Base-by-base conservation (phyloP, 2,329 filamentous ascomycete species). In the Colletotrichum nymphaeae region DNA sequence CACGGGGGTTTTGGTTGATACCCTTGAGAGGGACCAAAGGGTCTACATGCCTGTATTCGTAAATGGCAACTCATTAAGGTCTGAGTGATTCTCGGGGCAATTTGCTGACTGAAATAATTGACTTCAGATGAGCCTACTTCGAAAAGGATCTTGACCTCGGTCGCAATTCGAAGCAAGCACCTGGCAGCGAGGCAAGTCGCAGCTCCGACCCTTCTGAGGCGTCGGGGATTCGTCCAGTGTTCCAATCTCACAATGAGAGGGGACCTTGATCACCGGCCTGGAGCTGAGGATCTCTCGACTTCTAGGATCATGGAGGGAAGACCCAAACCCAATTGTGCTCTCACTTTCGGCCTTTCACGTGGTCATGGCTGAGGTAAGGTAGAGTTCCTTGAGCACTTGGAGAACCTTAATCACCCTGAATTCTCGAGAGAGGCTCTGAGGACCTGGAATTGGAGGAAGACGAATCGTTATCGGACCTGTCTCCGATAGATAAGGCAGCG, bases 151-250 rank as follows among this genome's bases (percentile, higher is more conserved):
- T 30, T 42, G 26, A 26, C 42, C 24, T 26, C 58, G 26, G 22
- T 16, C 19, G 52, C 9, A n/a, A 46, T 4, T 12, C 28, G 32
- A 30, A 26, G n/a, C 24, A 26, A 16, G n/a, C n/a, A 55, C 5
- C n/a, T 53, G 8, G 49, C n/a, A 55, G 14, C 14, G 11, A 55
- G 22, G n/a, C 24, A 55, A 28, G 12, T 55, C 11, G 22, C n/a
- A 57, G 60, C 52, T 58, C 42, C 63, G 52, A 69, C 58, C 52
- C 30, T 56, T 56, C 52, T 59, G 62, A 69, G 59, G 60, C 52
- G 52, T 69, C 53, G 35, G 30, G 59, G 35, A 65, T 64, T 52
- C 46, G 32, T 69, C 30, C 35, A 37, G 49, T 58, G 52, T 69
- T 53, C 8, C 7, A n/a, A 49, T 7, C 9, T 8, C 42, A 22